Conservation (phyloP, 2,329 filamentous ascomycete species). For the Pseudogymnoascus sp. region DNA sequence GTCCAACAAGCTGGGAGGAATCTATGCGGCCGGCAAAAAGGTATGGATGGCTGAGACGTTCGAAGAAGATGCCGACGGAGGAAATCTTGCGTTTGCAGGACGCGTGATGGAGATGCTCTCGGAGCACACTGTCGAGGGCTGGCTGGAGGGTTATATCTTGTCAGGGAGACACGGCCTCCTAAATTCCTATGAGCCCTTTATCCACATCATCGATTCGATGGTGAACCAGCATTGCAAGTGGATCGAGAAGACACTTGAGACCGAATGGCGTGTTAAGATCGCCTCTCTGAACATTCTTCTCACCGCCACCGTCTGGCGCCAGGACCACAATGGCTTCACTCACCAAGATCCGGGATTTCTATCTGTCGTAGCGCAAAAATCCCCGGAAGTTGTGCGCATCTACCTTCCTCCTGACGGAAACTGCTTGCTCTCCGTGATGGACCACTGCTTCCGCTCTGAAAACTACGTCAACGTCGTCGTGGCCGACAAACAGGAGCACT, state of each 20-base stretch:
- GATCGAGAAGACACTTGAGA: slow-evolving; percentile 73
- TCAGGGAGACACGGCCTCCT: slow-evolving; percentile 67
- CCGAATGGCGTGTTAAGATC: slow-evolving; percentile 66
- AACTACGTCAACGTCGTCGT: slow-evolving; percentile 81
- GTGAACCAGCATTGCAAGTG: slow-evolving; percentile 82
- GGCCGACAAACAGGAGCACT: slow-evolving; percentile 70
- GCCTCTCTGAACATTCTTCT: slow-evolving; percentile 72
- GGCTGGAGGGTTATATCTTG: slow-evolving; percentile 71
- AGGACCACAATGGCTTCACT: slow-evolving; percentile 78
- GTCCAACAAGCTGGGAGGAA: slow-evolving; percentile 65
- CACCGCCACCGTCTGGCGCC: slow-evolving; percentile 71
- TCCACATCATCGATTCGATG: slow-evolving; percentile 78
- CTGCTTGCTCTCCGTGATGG: slow-evolving; percentile 64
- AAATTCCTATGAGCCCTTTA: slow-evolving; percentile 77
- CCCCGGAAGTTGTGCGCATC: slow-evolving; percentile 69
- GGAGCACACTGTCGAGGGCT: slow-evolving; percentile 71
- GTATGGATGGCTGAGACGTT: slow-evolving; percentile 75
- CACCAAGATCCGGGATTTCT: slow-evolving; percentile 76
- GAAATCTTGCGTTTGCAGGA: slow-evolving; percentile 59
- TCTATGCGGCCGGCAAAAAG: slow-evolving; percentile 69
- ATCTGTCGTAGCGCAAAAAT: slow-evolving; percentile 72
- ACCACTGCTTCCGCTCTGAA: slow-evolving; percentile 63
- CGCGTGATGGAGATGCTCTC: slow-evolving; percentile 80
- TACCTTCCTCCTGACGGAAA: slow-evolving; percentile 76
- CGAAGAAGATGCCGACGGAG: slow-evolving; percentile 65